Evolutionary conservation across 2,329 filamentous ascomycete species (phyloP).

Genomic region (Ophiostoma quercus): DNA sequence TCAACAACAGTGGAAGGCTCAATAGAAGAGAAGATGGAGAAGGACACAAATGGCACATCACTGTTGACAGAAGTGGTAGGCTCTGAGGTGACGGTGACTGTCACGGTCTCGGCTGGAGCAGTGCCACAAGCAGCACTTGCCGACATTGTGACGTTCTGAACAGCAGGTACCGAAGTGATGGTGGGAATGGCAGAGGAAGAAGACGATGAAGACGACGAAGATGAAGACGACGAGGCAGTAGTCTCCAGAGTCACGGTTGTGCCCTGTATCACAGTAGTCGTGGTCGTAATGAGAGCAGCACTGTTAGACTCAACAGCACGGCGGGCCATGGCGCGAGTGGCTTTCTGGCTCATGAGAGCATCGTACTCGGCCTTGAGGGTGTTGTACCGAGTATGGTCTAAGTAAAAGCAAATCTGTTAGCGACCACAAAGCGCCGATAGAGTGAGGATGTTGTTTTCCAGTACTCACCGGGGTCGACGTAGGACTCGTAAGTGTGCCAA

Average conservation of each 20-base stretch:
- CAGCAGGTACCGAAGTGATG: neutral
- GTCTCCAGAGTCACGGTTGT: slow-evolving; percentile 24
- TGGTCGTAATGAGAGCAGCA: slow-evolving; percentile 33
- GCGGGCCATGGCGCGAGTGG: slow-evolving; percentile 18
- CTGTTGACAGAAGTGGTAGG: neutral
- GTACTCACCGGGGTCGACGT: neutral
- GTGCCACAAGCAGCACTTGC: slow-evolving; percentile 12
- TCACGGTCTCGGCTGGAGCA: slow-evolving; percentile 4
- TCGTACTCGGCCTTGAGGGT: slow-evolving; percentile 24
- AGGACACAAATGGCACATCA: slow-evolving; percentile 10
- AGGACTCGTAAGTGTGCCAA: neutral
- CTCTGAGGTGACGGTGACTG: slow-evolving; percentile 14
- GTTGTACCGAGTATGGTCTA: slow-evolving; percentile 27
- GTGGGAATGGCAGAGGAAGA: neutral
- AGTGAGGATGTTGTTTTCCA: neutral
- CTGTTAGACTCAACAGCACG: slow-evolving; percentile 15
- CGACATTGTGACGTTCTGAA: neutral
- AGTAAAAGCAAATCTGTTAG: neutral
- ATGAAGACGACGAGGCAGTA: slow-evolving; percentile 17
- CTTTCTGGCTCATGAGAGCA: slow-evolving; percentile 20
- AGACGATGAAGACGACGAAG: neutral
- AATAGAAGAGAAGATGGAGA: slow-evolving; percentile 11
- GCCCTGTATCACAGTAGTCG: slow-evolving; percentile 25
- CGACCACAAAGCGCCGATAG: neutral
- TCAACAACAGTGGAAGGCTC: slow-evolving; percentile 4